These are phyloP conservation scores for Nemania abortiva DNA, from an alignment of 2,329 filamentous ascomycete species.

Conservation along the genomic window DNA sequence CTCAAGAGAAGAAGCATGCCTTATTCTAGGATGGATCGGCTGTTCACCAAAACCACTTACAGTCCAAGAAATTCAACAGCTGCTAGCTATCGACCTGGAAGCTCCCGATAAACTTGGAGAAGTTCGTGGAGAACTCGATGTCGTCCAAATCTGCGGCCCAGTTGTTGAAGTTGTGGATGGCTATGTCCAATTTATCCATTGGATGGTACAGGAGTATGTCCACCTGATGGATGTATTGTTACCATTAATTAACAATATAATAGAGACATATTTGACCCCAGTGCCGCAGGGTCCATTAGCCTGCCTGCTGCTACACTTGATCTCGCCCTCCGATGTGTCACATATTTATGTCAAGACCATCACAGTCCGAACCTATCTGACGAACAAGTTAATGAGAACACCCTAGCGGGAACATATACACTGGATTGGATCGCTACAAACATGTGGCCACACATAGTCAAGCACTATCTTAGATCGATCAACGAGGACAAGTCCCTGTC, in stretches of 20 bases:
- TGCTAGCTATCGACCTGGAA: constrained; percentile 25
- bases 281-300: constrained; percentile 24
- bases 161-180: constrained; percentile 50
- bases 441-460: constrained; percentile 3
- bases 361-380: not conserved
- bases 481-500: not conserved
- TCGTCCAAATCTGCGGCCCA: constrained; percentile 48
- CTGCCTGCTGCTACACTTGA: constrained; percentile 15
- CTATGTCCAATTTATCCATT: constrained; percentile 51
- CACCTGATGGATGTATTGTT: not conserved
- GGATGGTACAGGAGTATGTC: constrained; percentile 50
- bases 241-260: not conserved
- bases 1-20: constrained; percentile 28
- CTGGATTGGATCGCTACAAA: constrained; percentile 6
- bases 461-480: not conserved
- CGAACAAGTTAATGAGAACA: not conserved
- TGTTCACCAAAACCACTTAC: constrained; percentile 41
- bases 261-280: not conserved
- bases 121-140: constrained; percentile 27
- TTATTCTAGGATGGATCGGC: constrained; percentile 43
- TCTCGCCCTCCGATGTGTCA: constrained; percentile 14
- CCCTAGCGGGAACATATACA: not conserved
- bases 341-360: constrained; percentile 13
- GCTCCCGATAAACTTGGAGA: not conserved
- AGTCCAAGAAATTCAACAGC: constrained; percentile 39